Conservation (phyloP, 352 stramenopile species). For the Phytophthora sp. region DNA sequence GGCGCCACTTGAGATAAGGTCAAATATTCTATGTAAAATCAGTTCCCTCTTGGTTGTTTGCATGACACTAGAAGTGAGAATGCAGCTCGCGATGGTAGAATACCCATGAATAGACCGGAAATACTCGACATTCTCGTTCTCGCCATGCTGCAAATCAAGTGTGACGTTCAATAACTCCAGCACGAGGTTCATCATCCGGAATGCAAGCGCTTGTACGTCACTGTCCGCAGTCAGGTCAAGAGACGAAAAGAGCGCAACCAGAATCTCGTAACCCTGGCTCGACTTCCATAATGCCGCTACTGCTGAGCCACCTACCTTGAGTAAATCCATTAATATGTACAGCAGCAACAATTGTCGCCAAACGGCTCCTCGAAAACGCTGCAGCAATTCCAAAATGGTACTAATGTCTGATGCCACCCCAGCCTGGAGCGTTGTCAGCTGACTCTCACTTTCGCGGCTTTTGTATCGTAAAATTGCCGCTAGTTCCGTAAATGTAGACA, state of each 20-base stretch:
- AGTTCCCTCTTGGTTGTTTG: constrained; percentile 37
- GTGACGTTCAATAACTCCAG: constrained; percentile 56
- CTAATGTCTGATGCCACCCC: constrained; percentile 69
- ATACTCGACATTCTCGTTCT: constrained; percentile 40
- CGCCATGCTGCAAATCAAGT: constrained; percentile 41
- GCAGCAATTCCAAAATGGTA: constrained; percentile 58
- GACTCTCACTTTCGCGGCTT: background rate
- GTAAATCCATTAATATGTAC: constrained; percentile 50
- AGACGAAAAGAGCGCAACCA: constrained; percentile 68
- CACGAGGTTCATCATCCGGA: constrained; percentile 59
- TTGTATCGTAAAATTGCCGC: constrained; percentile 18
- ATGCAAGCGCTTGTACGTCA: constrained; percentile 27
- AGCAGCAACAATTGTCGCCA: constrained; percentile 52
- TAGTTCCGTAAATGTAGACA: constrained; percentile 53
- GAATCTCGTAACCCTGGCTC: constrained; percentile 65
- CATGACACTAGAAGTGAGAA: constrained; percentile 60
- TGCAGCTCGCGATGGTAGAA: constrained; percentile 58
- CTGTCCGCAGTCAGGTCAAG: constrained; percentile 37
- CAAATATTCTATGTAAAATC: constrained; percentile 60
- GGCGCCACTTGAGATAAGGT: constrained; percentile 55
- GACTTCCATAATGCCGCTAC: constrained; percentile 53
- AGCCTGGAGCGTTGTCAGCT: constrained; percentile 37
- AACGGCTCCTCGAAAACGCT: constrained; percentile 39
- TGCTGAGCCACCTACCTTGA: constrained; percentile 40
- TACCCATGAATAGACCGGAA: constrained; percentile 56